Percentiles rank a stretch among this genome's conserved stretches.
These are phyloP conservation scores for Cadophora gregata DNA, from an alignment of 2,329 filamentous ascomycete species.

Conservation along the genomic window DNA sequence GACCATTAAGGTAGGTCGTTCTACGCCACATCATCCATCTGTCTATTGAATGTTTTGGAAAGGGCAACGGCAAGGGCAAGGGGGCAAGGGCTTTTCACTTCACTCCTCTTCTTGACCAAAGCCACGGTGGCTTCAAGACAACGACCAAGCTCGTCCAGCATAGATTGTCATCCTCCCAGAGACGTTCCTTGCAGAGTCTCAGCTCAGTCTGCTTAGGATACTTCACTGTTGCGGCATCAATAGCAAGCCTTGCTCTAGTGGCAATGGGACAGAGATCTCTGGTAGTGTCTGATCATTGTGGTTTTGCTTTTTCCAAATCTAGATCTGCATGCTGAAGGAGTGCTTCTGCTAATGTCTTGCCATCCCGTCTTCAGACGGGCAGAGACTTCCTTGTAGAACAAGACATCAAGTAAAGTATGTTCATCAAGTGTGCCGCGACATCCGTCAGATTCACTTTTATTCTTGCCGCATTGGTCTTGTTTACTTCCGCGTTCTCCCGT, in stretches of 20 bases:
- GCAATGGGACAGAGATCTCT: not conserved
- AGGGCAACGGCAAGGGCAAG: no score
- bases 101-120: not conserved
- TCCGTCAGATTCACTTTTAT: not conserved
- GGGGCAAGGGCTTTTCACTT: no score
- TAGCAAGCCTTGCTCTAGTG: not conserved
- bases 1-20: no score
- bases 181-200: not conserved
- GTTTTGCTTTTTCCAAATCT: conserved; percentile 7
- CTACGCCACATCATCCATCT: not conserved
- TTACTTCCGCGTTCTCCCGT: not conserved
- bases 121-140: conserved; percentile 11
- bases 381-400: not conserved
- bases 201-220: not conserved
- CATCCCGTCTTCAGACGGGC: not conserved
- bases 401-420: not conserved
- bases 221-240: not conserved
- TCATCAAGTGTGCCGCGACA: not conserved
- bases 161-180: not conserved
- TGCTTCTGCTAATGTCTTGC: not conserved
- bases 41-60: not conserved
- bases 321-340: not conserved
- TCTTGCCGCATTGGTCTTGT: not conserved
- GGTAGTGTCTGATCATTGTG: not conserved
- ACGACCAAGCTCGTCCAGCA: no score